Evolutionary conservation across 164 flowering plant species (phyloP), one percentile per base, ranked within the genome.

Genomic region (Buxus sempervirens): DNA sequence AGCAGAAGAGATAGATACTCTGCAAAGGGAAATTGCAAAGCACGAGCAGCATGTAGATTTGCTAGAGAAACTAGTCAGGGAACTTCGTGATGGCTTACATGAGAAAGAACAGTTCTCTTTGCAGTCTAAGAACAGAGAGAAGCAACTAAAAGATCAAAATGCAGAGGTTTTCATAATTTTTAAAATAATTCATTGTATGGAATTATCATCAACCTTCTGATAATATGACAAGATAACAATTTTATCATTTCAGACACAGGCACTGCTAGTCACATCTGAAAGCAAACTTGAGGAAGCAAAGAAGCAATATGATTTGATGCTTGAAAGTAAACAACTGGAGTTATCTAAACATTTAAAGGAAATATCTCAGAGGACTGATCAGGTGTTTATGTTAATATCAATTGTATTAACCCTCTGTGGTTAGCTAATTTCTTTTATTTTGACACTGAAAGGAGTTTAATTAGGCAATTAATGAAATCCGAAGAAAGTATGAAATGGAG

Each of bases 381-480:
- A 93, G 95, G 99, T 92, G 36, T 48, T 25, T 68, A 22, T 54
- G 54, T 27, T 21, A 26, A 53, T 42, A 53, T 54, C 45, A 38
- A 38, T 60, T 54, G 32, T 21, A 13, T 63, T 32, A 57, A 48
- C 22, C 20, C 48, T 28, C 45, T 18, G 22, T 65, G 24, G 45
- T 63, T 48, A 23, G 9, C n/a, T 24, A 48, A 54, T 20, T 54
- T 45, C 38, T 2, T 69, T 65, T 56, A 19, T 16, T 67, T 67
- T 70, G 72, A 69, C 66, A 72, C 42, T 69, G 21, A 48, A 56
- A 24, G 61, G 67, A 75, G 12, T 74, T 75, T 76, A 54, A 69
- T 66, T 73, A 96, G 99, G 99, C 91, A 69, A 88, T 96, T 71
- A 96, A 91, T 81, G 97, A 93, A 68, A 96, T 96, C 60, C 79